Evolutionary conservation across 164 flowering plant species (phyloP), one percentile per base, ranked within the genome.

Genomic region (Protea cynaroides): DNA sequence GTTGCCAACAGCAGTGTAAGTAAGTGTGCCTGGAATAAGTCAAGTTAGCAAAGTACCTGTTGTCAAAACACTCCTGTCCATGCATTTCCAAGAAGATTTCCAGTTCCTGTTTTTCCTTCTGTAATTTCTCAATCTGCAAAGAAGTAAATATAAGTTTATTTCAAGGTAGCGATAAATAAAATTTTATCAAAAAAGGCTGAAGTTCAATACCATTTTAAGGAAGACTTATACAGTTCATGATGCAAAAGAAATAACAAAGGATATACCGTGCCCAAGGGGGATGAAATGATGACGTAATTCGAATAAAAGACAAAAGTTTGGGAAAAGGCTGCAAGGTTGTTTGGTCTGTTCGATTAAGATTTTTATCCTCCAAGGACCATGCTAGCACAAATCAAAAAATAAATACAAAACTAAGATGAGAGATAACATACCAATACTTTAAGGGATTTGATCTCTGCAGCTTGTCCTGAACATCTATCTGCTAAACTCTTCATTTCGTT

Each of bases 71-170:
- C 67, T 83, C 91, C 62, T 85, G 90, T 60, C 83, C 88, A 78
- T 84, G 79, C 95, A 94, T 86, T 60, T 91, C 96, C 80, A 89
- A 59, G 58, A 84, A 76, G 62, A 84, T 74, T 65, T 88, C 82
- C 61, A 81, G 69, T 73, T 91, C 97, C 63, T 78, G 71, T 70
- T 80, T 86, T 69, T 86, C 91, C 81, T 81, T 88, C 79, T 84
- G 85, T 76, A 86, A 65, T 60, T 69, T 82, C 80, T 89, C 96
- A 74, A 82, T 78, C 99, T 91, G 93, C 73, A 79, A 72, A 25
- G 73, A 54, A 18, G 47, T 51, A 25, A 15, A 62, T 24, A 72
- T 36, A 8, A 54, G 36, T 18, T 61, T 36, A 54, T n/a, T 59
- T 22, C 40, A 40, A 9, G n/a, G 17, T 56, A 62, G 18, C 38